phyloP scores from a whole-genome alignment of 768 basidiomycete genomes.

The Pisolithus sp. region DNA sequence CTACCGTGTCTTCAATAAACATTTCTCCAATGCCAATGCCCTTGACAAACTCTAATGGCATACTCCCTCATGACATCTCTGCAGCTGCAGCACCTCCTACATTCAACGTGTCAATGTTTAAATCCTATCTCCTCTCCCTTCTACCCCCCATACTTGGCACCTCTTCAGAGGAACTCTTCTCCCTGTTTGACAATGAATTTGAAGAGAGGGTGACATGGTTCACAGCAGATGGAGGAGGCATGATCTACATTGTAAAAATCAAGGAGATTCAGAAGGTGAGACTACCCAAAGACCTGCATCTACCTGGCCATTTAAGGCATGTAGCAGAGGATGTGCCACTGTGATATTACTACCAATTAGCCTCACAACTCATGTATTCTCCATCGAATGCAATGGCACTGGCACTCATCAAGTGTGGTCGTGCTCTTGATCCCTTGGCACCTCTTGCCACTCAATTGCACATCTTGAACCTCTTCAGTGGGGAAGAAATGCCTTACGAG shows the following conservation, averaged over 20 bases:
- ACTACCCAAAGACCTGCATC: background rate
- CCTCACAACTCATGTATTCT: conserved; percentile 73
- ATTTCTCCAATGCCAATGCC: conserved; percentile 17
- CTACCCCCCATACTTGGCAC: conserved; percentile 84
- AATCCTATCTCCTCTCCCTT: conserved; percentile 61
- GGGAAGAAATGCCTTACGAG: conserved; percentile 89
- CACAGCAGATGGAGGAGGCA: too few relatives aligned
- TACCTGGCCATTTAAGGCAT: conserved; percentile 5
- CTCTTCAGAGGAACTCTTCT: conserved; percentile 52
- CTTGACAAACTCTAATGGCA: conserved; percentile 21
- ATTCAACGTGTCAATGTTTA: conserved; percentile 62
- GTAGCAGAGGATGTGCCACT: conserved; percentile 56
- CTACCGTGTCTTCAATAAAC: conserved; percentile 1
- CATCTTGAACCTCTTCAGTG: conserved; percentile 85
- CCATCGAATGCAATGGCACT: conserved; percentile 77
- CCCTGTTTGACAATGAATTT: conserved; percentile 67
- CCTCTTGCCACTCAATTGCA: conserved; percentile 85
- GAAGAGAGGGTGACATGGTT: too few relatives aligned
- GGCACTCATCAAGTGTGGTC: conserved; percentile 89
- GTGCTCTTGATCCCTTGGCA: conserved; percentile 70
- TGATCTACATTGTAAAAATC: too few relatives aligned
- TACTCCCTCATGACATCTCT: conserved; percentile 21
- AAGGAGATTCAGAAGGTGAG: too few relatives aligned
- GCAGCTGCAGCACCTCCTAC: conserved; percentile 37
- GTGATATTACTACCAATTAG: conserved; percentile 61